phyloP scores from a whole-genome alignment of 768 basidiomycete genomes.

The Mrakia frigida region DNA sequence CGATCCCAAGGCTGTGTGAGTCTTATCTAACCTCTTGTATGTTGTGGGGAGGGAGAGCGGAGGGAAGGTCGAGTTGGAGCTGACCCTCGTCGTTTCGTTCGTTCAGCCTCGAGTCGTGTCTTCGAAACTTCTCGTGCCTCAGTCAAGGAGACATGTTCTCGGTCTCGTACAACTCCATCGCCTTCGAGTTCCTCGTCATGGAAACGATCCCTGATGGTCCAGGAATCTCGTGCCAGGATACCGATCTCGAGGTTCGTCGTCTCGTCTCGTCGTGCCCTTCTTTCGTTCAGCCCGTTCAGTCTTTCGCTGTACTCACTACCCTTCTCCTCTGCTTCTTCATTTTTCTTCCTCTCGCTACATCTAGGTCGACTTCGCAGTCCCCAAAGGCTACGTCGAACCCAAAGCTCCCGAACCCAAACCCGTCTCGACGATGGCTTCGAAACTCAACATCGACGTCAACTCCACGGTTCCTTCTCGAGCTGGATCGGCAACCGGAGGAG shows the following conservation, averaged over 20 bases:
- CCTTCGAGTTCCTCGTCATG: conserved; percentile 94
- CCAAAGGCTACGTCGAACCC: conserved; percentile 80
- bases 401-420: conserved; percentile 70
- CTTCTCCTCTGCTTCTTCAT: background rate
- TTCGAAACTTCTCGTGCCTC: conserved; percentile 85
- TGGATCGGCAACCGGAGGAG: conserved; percentile 55
- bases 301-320: background rate
- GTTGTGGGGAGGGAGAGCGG: too few relatives aligned
- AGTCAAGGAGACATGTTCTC: conserved; percentile 97
- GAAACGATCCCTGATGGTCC: conserved; percentile 70
- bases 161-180: conserved; percentile 91
- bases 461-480: conserved; percentile 53
- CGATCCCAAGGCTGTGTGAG: conserved; percentile 95
- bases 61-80: background rate
- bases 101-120: conserved; percentile 80
- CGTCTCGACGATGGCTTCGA: conserved; percentile 88
- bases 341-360: background rate
- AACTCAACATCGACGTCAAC: conserved; percentile 78
- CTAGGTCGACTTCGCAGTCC: conserved; percentile 84
- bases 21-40: conserved; percentile 32
- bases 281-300: background rate
- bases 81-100: background rate
- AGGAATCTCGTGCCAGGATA: conserved; percentile 86
- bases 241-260: conserved; percentile 67
- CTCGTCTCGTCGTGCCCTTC: background rate